A percentile compares a stretch with the other conserved stretches of the same genome.
Evolutionary conservation across 2,329 filamentous ascomycete genomes (phyloP).

Genomic region (Phoma sp.): DNA sequence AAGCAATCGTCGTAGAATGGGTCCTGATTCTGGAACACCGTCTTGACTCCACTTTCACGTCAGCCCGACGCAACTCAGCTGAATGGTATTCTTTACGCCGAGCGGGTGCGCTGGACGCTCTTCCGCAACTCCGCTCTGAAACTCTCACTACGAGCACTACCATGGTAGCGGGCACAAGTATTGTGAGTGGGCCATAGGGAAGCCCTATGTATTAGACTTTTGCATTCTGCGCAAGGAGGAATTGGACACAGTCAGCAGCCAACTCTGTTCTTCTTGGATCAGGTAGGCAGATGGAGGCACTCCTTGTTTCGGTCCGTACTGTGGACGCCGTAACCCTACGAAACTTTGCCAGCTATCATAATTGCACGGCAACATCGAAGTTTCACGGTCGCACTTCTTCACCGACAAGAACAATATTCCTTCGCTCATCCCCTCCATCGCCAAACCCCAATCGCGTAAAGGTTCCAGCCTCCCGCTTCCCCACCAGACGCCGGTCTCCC

Average conservation of each 20-base stretch:
- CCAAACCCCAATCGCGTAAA: slow-evolving; percentile 10
- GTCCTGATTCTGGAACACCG: slow-evolving; percentile 28
- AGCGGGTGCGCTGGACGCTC: slow-evolving; percentile 12
- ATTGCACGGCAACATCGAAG: slow-evolving; percentile 9
- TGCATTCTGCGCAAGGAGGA: too few species aligned
- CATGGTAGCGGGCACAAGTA: too few species aligned
- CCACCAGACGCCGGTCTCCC: slow-evolving; percentile 17
- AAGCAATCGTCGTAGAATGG: slow-evolving; percentile 7
- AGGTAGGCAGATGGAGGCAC: too few species aligned
- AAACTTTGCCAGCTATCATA: too few species aligned
- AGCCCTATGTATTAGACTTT: too few species aligned
- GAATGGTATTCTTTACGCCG: slow-evolving; percentile 10
- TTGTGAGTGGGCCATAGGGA: too few species aligned
- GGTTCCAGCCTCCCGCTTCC: slow-evolving; percentile 19
- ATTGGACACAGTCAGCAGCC: too few species aligned
- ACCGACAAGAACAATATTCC: slow-evolving; percentile 11
- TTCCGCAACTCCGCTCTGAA: slow-evolving; percentile 14
- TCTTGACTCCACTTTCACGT: slow-evolving; percentile 22
- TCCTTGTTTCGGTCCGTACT: too few species aligned
- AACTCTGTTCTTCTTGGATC: too few species aligned
- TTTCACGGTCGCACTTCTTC: slow-evolving; percentile 13
- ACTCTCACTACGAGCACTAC: slow-evolving; percentile 3
- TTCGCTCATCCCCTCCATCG: slow-evolving; percentile 1
- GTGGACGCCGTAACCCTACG: too few species aligned
- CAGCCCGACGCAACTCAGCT: slow-evolving; percentile 28